Evolutionary conservation across 2,329 filamentous ascomycete species (phyloP).

Genomic region (Alternaria atra): DNA sequence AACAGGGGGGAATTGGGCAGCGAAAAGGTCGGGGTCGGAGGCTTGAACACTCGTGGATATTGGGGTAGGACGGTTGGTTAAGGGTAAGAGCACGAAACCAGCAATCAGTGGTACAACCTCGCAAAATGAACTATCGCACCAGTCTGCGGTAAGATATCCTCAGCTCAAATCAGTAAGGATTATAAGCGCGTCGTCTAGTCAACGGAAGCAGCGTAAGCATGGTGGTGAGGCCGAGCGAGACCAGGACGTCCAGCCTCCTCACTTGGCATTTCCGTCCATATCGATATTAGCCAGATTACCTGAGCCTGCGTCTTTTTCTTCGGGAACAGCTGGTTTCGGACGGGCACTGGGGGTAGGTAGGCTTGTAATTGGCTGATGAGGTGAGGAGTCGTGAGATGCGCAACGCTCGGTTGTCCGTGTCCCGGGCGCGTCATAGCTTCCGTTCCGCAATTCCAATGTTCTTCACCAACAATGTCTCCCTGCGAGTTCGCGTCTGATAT

Average conservation of each 20-base stretch:
- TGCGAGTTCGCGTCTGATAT: background rate
- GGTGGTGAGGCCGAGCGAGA: constrained; percentile 3
- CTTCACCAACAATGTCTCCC: background rate
- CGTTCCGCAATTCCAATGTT: constrained; percentile 13
- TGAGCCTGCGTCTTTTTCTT: constrained; percentile 37
- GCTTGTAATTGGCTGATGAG: constrained; percentile 43
- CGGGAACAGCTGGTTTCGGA: constrained; percentile 37
- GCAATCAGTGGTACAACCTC: constrained; percentile 24
- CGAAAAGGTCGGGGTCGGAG: constrained; percentile 4
- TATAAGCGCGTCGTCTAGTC: constrained; percentile 9
- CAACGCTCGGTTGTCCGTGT: constrained; percentile 24
- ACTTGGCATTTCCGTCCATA: constrained; percentile 41
- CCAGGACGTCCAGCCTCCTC: constrained; percentile 38
- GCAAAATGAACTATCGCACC: constrained; percentile 16
- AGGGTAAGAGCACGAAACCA: constrained; percentile 13
- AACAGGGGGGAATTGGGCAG: constrained; percentile 11
- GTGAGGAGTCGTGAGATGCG: constrained; percentile 34
- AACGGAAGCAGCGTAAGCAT: constrained; percentile 2
- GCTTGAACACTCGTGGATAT: constrained; percentile 10
- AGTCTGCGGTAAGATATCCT: constrained; percentile 11
- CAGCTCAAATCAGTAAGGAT: constrained; percentile 8
- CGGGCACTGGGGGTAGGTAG: constrained; percentile 29
- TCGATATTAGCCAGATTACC: constrained; percentile 49
- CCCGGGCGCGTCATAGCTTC: constrained; percentile 28
- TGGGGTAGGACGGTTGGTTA: constrained; percentile 25